Conservation (phyloP, 108 stramenopile species). For the Aurantiochytrium sp. region DNA sequence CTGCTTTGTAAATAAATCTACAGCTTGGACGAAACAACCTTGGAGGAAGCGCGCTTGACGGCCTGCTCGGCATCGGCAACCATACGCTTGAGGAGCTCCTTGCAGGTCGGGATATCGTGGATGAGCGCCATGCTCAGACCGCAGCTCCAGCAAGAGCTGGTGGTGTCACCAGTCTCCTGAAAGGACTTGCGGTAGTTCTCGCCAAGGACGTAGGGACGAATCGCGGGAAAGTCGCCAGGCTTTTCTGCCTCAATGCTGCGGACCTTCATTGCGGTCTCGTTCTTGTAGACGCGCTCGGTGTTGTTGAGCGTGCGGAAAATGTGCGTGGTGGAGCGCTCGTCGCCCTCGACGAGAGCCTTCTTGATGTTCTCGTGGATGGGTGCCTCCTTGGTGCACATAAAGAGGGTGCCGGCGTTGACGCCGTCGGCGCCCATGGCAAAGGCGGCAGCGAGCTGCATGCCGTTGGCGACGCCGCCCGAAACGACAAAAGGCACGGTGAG, state of each 20-base stretch:
- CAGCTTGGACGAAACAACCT: background rate
- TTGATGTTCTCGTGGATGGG: slow-evolving; percentile 42
- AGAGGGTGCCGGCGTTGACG: slow-evolving; percentile 40
- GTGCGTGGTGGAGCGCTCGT: slow-evolving; percentile 32
- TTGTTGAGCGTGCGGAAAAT: slow-evolving; percentile 37
- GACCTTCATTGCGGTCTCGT: slow-evolving; percentile 37
- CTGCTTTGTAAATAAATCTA: background rate
- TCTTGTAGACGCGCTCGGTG: slow-evolving; percentile 43
- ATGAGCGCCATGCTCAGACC: slow-evolving; percentile 41
- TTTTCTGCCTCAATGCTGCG: slow-evolving; percentile 31
- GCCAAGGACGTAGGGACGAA: slow-evolving; percentile 31
- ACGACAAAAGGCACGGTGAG: slow-evolving; percentile 35
- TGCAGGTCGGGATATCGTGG: slow-evolving; percentile 29
- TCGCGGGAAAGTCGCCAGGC: slow-evolving; percentile 30
- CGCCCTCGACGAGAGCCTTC: slow-evolving; percentile 31
- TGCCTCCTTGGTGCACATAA: slow-evolving; percentile 41
- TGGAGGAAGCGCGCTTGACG: background rate
- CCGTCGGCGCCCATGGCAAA: slow-evolving; percentile 40
- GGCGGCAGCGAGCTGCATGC: slow-evolving; percentile 37
- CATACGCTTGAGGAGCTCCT: slow-evolving; percentile 36
- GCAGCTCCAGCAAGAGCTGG: slow-evolving; percentile 36
- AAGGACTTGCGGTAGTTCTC: slow-evolving; percentile 36
- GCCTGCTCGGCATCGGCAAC: slow-evolving; percentile 37
- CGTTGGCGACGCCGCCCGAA: slow-evolving; percentile 40
- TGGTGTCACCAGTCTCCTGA: slow-evolving; percentile 33